Base-by-base conservation (phyloP, 2,329 filamentous ascomycete genomes). In the Dactylellina cionopaga region DNA sequence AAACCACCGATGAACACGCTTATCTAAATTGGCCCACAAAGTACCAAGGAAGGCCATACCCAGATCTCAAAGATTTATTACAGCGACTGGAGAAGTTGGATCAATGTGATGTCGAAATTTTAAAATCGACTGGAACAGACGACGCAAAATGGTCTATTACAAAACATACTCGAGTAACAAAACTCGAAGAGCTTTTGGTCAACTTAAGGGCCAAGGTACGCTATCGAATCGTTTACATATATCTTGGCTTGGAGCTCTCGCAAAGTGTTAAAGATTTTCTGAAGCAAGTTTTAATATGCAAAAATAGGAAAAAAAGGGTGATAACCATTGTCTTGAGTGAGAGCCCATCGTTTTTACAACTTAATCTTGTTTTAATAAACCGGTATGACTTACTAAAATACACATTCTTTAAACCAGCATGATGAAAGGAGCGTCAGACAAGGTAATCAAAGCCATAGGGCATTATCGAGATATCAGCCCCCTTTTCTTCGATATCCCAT, bases 401-500 rank as follows among this genome's bases (percentile, higher is more conserved):
- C n/a, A 47, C 24, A 51, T 5, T 51, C 6, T 7, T 22, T n/a
- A 44, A 10, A 10, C 15, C 15, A 54, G 49, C 15, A 5, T 54
- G 5, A 7, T 54, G 3, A 39, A 3, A 9, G 29, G 19, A 29
- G 27, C 31, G 13, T 54, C 49, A 7, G 49, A 37, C 17, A 22
- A 54, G n/a, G 49, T 54, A 2, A 39, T 54, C 17, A 54, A 29
- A 37, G 49, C 49, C 13, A 13, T 54, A 5, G 49, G 29, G 3
- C 37, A 9, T n/a, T 54, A 54, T 24, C 49, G 49, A 4, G 25
- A 24, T 37, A 54, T 54, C 7, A 35, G n/a, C 15, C 49, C 49
- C 2, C n/a, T 24, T 3, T 54, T 54, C 17, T 54, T 54, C 49
- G 49, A 54, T 27, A 39, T 54, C 22, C 49, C 49, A 5, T 54